Conservation (phyloP, 2,329 filamentous ascomycete genomes). For the Colletotrichum higginsianum region DNA sequence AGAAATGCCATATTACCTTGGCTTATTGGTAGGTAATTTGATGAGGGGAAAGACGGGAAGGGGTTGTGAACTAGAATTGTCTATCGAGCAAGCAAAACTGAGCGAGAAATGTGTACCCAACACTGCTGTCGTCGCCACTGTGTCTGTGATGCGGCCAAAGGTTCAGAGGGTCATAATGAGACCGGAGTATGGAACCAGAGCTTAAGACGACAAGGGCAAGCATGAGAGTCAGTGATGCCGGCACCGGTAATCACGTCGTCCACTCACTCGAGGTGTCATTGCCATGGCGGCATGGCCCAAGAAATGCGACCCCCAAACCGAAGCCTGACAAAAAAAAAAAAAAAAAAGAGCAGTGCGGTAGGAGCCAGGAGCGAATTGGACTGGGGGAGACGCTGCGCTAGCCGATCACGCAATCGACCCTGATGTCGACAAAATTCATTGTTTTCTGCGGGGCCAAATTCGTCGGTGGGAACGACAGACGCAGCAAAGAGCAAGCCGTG, state of each 20-base stretch:
- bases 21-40: background rate
- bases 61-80: no score
- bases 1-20: slow-evolving; percentile 9
- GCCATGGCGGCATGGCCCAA: slow-evolving; percentile 9
- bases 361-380: slow-evolving; percentile 37
- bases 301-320: slow-evolving; percentile 14
- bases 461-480: slow-evolving; percentile 32
- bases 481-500: slow-evolving; percentile 14
- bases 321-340: background rate
- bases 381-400: slow-evolving; percentile 47
- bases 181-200: background rate
- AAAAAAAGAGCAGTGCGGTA: slow-evolving; percentile 31
- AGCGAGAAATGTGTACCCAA: background rate
- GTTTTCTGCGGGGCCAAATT: slow-evolving; percentile 41
- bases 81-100: no score
- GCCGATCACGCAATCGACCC: slow-evolving; percentile 54
- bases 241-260: slow-evolving; percentile 5
- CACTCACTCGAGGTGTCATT: background rate
- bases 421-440: slow-evolving; percentile 43
- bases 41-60: background rate
- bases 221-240: slow-evolving; percentile 10
- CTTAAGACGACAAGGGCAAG: background rate
- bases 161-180: background rate
- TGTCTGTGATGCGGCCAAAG: no score
- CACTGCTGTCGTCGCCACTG: background rate